Conservation (phyloP, 306 rosid species). For the Glycine tomentella region DNA sequence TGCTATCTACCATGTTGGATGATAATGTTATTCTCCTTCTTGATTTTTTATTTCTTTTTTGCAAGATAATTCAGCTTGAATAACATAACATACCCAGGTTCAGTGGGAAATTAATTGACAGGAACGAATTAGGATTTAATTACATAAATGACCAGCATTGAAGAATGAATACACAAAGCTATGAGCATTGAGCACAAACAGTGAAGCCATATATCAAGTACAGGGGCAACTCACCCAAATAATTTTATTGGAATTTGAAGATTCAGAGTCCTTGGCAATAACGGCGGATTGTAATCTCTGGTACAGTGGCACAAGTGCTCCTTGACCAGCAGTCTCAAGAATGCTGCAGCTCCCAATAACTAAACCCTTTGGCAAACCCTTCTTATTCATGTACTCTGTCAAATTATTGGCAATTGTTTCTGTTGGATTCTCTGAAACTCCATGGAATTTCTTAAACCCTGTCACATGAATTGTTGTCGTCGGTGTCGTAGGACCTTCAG, state of each 20-base stretch:
- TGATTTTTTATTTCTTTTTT: background rate
- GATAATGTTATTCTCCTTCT: background rate
- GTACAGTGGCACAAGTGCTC: slow-evolving; percentile 63
- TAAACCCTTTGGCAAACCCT: slow-evolving; percentile 77
- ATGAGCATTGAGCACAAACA: background rate
- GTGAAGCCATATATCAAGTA: slow-evolving; percentile 16
- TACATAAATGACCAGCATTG: background rate
- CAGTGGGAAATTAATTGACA: background rate
- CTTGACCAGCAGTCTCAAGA: slow-evolving; percentile 89
- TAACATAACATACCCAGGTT: background rate
- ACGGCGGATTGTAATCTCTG: slow-evolving; percentile 70
- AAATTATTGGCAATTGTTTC: slow-evolving; percentile 69
- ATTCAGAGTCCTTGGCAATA: slow-evolving; percentile 50
- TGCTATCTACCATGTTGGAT: background rate
- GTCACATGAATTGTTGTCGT: slow-evolving; percentile 75
- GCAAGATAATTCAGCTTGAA: slow-evolving; percentile 5
- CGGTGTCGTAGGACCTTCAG: slow-evolving; percentile 75
- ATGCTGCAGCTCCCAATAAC: slow-evolving; percentile 73
- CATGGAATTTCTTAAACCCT: slow-evolving; percentile 88
- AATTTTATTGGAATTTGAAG: slow-evolving; percentile 60
- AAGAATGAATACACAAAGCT: background rate
- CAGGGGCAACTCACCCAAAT: slow-evolving; percentile 70
- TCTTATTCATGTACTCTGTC: slow-evolving; percentile 64
- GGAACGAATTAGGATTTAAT: background rate
- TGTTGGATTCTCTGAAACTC: slow-evolving; percentile 90